phyloP scores from a whole-genome alignment of 2,329 filamentous ascomycete genomes.

The Parastagonospora avenae region DNA sequence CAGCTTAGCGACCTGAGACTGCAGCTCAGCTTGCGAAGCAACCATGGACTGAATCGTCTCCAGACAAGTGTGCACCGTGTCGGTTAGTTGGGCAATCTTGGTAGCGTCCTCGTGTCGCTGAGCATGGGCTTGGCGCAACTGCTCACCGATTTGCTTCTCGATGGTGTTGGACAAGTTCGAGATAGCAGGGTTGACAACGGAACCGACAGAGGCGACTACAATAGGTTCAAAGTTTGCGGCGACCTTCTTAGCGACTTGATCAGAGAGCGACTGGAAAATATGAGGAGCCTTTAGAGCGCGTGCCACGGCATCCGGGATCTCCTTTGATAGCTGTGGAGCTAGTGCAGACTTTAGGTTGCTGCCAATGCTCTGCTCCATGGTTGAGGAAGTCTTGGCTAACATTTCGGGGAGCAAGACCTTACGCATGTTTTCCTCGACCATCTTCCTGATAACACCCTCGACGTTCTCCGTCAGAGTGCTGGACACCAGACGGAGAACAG shows the following conservation, averaged over 20 bases:
- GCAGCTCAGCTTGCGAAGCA: slow-evolving; percentile 69
- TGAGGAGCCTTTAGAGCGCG: slow-evolving; percentile 75
- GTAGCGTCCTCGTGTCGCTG: slow-evolving; percentile 60
- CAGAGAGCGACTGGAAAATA: slow-evolving; percentile 72
- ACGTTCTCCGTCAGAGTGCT: slow-evolving; percentile 72
- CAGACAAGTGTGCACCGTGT: slow-evolving; percentile 68
- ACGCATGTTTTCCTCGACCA: slow-evolving; percentile 77
- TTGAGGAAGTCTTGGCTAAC: slow-evolving; percentile 67
- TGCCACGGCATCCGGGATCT: slow-evolving; percentile 72
- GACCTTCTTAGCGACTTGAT: slow-evolving; percentile 72
- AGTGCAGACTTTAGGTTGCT: slow-evolving; percentile 70
- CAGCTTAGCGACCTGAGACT: slow-evolving; percentile 58
- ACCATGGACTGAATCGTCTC: slow-evolving; percentile 74
- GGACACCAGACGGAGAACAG: slow-evolving; percentile 70
- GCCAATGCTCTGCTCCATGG: slow-evolving; percentile 73
- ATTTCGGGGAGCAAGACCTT: slow-evolving; percentile 77
- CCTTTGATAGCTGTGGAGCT: slow-evolving; percentile 69
- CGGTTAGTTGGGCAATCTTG: slow-evolving; percentile 76
- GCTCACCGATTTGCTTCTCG: slow-evolving; percentile 62
- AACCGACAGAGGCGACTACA: slow-evolving; percentile 58
- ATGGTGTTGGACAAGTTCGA: slow-evolving; percentile 72
- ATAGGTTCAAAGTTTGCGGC: slow-evolving; percentile 71
- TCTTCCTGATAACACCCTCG: slow-evolving; percentile 75
- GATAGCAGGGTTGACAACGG: slow-evolving; percentile 67
- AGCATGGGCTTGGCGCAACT: slow-evolving; percentile 57